Percentiles rank a stretch among this genome's conserved stretches.
Evolutionary conservation across 176 grass and related monocot genomes (phyloP).

Genomic region (Puccinellia tenuiflora): DNA sequence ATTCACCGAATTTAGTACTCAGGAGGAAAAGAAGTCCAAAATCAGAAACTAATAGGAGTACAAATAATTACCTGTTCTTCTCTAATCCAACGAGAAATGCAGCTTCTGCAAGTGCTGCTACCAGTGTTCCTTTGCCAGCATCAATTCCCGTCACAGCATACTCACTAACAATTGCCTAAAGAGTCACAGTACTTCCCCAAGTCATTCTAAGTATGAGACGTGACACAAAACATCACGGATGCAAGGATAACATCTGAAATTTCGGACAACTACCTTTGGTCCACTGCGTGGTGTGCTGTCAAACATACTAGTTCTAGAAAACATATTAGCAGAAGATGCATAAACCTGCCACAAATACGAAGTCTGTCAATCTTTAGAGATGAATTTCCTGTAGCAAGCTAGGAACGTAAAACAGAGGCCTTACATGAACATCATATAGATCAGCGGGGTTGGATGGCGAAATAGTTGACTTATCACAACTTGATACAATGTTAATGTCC

Average conservation of each 20-base stretch:
- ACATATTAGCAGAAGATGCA: constrained; percentile 60
- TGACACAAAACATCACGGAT: neutral
- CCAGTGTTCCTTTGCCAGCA: constrained; percentile 77
- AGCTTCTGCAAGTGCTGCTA: constrained; percentile 85
- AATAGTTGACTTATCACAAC: constrained; percentile 71
- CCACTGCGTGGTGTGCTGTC: constrained; percentile 48
- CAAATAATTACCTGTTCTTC: constrained; percentile 61
- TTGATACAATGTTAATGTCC: constrained; percentile 71
- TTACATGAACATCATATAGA: constrained; percentile 90
- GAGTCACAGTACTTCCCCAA: neutral
- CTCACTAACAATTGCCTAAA: constrained; percentile 87
- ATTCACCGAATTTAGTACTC: neutral
- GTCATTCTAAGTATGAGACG: neutral
- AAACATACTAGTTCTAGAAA: constrained; percentile 55
- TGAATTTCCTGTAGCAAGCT: neutral
- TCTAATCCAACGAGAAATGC: constrained; percentile 90
- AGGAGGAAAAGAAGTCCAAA: neutral
- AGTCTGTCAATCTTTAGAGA: neutral
- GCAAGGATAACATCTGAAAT: neutral
- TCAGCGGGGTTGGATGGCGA: constrained; percentile 71
- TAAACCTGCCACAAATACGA: constrained; percentile 47
- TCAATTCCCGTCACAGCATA: constrained; percentile 78
- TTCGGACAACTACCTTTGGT: constrained; percentile 40
- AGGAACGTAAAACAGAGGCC: constrained; percentile 9
- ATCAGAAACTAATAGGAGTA: neutral